These are phyloP conservation scores for Taphrina pruni DNA, from an alignment of 1,139 yeast genomes.

Conservation along the genomic window DNA sequence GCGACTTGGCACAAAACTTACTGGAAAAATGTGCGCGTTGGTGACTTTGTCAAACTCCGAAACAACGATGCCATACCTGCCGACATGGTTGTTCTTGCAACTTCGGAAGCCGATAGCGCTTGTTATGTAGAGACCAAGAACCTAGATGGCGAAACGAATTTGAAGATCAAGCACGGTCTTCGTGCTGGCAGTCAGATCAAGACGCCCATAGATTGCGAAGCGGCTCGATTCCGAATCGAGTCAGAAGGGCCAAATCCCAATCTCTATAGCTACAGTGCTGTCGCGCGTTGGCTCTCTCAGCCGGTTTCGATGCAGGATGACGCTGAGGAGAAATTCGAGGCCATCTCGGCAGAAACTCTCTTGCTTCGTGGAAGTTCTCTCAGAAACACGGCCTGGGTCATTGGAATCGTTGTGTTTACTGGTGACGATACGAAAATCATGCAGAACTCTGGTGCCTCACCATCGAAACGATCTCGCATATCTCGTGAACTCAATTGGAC, in stretches of 20 bases:
- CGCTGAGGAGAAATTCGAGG: constrained; percentile 58
- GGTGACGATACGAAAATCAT: constrained; percentile 91
- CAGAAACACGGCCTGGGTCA: constrained; percentile 91
- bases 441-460: constrained; percentile 91
- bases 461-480: constrained; percentile 83
- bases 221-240: constrained; percentile 80
- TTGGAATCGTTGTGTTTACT: constrained; percentile 86
- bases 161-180: constrained; percentile 78
- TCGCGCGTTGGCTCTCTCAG: constrained; percentile 62
- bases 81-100: constrained; percentile 76
- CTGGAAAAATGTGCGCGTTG: constrained; percentile 91
- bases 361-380: constrained; percentile 88
- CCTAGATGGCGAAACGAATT: constrained; percentile 93
- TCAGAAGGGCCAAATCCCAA: constrained; percentile 89
- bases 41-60: constrained; percentile 82
- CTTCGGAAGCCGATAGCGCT: constrained; percentile 87
- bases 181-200: constrained; percentile 69
- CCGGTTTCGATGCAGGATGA: constrained; percentile 45
- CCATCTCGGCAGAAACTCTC: constrained; percentile 78
- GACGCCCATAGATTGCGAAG: constrained; percentile 74
- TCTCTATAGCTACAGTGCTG: constrained; percentile 85
- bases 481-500: constrained; percentile 82
- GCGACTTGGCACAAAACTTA: constrained; percentile 68
- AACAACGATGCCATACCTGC: constrained; percentile 95
- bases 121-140: constrained; percentile 94